Base-by-base conservation (phyloP, 768 basidiomycete species). In the Macrolepiota albuminosa region DNA sequence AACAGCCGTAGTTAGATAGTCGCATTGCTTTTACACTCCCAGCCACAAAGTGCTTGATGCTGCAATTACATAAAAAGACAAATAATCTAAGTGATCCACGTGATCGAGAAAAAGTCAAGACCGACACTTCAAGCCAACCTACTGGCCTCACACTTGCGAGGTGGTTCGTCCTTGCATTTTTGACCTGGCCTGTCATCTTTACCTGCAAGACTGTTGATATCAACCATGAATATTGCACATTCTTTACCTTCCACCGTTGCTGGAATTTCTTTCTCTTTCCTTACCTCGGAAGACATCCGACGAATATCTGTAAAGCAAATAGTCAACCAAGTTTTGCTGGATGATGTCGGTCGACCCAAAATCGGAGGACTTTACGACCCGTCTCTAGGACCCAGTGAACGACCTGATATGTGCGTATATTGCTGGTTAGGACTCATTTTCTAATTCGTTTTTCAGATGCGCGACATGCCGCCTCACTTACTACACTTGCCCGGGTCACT, bases 301-400 rank as follows among this genome's bases (percentile, higher is more conserved):
- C 85, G 89, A 59, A 93, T 98, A 69, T 96, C 94, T n/a, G 96
- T 98, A 69, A 95, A 97, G 76, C 93, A 97, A 77, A 89, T 98
- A 63, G 83, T 93, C 56, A 98, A 98, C 72, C 91, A 95, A 3
- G 81, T 90, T 60, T 84, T 99, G 45, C 83, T 98, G 64, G 95
- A 99, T 76, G 93, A 96, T 71, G 77, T 98, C 40, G 95, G 95
- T 71, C 78, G 91, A 65, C 97, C 97, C 3, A 98, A 92, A 67
- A 78, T 83, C 58, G 94, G 93, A 29, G 96, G 95, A 59, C 79
- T 99, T 48, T 99, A 99, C 68, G 97, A 99, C 75, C 91, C 95
- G 45, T 89, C 93, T 29, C 85, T 98, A 43, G 97, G 97, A 2
- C 97, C 97, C 45, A 88, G 85, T 70, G 88, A 89, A 65, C 84